These are phyloP conservation scores for Botrytis medusae DNA, from an alignment of 2,329 filamentous ascomycete species.

Conservation along the genomic window DNA sequence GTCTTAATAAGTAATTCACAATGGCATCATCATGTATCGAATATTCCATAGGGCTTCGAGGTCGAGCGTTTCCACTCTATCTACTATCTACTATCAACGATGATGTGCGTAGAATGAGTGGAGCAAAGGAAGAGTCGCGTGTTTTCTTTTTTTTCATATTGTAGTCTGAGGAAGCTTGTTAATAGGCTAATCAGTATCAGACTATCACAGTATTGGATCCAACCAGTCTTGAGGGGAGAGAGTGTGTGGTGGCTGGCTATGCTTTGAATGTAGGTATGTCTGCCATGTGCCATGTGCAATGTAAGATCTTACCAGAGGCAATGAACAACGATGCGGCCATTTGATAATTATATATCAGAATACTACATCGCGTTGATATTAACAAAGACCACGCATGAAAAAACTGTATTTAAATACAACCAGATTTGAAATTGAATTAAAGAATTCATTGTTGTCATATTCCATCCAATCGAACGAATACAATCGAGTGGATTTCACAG, in stretches of 20 bases:
- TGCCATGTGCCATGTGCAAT: neutral
- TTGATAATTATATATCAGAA: neutral
- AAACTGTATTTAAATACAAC: neutral
- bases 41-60: neutral
- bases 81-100: neutral
- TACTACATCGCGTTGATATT: neutral
- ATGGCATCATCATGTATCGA: neutral
- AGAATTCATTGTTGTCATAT: neutral
- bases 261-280: neutral
- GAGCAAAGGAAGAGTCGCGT: neutral
- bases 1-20: neutral
- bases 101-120: constrained; percentile 7
- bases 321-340: no score
- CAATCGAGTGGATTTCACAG: neutral
- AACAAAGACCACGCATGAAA: neutral
- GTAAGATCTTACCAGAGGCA: no score
- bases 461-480: neutral
- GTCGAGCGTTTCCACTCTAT: neutral
- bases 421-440: neutral
- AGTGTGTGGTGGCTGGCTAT: neutral
- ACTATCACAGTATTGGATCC: neutral
- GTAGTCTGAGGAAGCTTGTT: neutral
- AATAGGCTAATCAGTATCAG: neutral
- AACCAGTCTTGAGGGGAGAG: neutral
- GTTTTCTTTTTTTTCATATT: neutral